Evolutionary conservation across 495 filamentous ascomycete species (phyloP).

Genomic region (Hypoxylon fuscum): DNA sequence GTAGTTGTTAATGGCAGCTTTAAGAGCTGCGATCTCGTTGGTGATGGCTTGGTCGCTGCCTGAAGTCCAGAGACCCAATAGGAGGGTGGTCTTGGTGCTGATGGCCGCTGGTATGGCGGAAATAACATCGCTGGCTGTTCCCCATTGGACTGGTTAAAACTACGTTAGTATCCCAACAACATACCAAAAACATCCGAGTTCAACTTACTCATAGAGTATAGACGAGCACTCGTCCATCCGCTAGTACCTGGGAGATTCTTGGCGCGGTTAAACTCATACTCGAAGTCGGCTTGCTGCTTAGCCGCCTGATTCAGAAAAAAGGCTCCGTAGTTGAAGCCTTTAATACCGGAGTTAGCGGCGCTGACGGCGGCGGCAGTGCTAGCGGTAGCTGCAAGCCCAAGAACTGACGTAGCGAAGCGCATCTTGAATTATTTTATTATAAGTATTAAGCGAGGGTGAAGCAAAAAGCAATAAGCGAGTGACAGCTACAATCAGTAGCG

Average conservation of each 20-base stretch:
- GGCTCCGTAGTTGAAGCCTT: conserved; percentile 82
- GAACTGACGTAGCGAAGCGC: conserved; percentile 48
- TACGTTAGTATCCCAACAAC: conserved; percentile 13
- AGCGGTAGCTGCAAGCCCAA: conserved; percentile 47
- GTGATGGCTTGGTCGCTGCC: conserved; percentile 63
- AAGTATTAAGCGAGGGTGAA: conserved; percentile 30
- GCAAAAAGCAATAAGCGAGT: conserved; percentile 28
- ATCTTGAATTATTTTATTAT: conserved; percentile 42
- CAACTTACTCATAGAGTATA: conserved; percentile 54
- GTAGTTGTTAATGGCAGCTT: conserved; percentile 66
- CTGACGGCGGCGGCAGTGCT: conserved; percentile 30
- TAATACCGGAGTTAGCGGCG: conserved; percentile 56
- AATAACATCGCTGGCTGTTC: conserved; percentile 65
- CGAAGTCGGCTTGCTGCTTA: conserved; percentile 69
- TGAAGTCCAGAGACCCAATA: conserved; percentile 78
- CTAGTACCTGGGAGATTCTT: conserved; percentile 70
- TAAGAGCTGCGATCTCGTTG: conserved; percentile 72
- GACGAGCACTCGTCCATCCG: conserved; percentile 72
- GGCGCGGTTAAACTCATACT: conserved; percentile 71
- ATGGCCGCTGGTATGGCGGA: conserved; percentile 77
- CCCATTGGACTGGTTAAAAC: conserved; percentile 44
- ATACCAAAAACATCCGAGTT: neutral
- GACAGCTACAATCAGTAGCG: conserved; percentile 30
- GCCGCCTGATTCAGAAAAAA: conserved; percentile 66
- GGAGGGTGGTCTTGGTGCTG: conserved; percentile 67